Evolutionary conservation across 2,329 filamentous ascomycete genomes (phyloP), one percentile per base, ranked within the genome.

Genomic region (Scedosporium boydii): DNA sequence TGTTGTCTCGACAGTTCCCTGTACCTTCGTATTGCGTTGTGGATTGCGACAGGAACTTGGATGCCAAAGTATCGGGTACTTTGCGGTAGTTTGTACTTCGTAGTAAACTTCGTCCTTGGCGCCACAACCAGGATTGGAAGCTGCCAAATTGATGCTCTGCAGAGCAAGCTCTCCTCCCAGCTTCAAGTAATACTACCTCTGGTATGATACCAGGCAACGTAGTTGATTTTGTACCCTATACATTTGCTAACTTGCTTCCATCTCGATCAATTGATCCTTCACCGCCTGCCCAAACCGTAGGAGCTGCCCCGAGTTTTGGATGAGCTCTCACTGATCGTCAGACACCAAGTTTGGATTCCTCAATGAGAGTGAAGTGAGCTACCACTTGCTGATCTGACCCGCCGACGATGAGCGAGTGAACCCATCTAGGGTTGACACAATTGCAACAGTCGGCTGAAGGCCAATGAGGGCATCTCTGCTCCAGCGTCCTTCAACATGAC

Each of bases 201-300:
- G 5, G 29, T 9, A 9, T 34, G 2, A 34, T 10, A 34, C 27
- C 6, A 29, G 4, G 27, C 7, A 34, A 34, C 7, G 3, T 34
- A 34, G 9, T 34, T 46, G 4, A 23, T 38, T 46, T 4, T 46
- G 23, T 46, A 14, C 6, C 21, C 29, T n/a, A n/a, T 58, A 38
- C 26, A 34, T n/a, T 23, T 61, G 2, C 26, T 0, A 26, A 34
- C 27, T 42, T 21, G 1, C 4, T 18, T 10, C 16, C 42, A 12
- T 2, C n/a, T 10, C 51, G 23, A 26, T 14, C 6, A 6, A 9
- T 10, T 23, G 5, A 23, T 12, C 7, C 6, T 21, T 58, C 60
- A 62, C 60, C 60, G 60, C 60, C 60, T 62, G 23, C 60, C 60
- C 12, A 21, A 62, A 46, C 27, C 46, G 44, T 18, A 27, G 16